Evolutionary conservation across 371 early-diverging fungal genomes (phyloP), one percentile per base, ranked within the genome.

Genomic region (Mortierella sp.): DNA sequence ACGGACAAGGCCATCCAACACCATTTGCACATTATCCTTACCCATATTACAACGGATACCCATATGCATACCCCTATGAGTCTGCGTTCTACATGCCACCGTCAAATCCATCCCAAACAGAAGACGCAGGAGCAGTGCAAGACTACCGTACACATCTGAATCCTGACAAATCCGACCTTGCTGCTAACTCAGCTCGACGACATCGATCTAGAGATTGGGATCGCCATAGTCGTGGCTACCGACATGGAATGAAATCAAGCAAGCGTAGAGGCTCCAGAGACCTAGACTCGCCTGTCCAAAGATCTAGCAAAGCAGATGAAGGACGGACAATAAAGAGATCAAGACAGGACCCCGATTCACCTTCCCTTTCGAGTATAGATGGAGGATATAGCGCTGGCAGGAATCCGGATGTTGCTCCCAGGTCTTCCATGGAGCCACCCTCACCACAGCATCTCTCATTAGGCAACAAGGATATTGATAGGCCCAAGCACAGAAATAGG

Each of bases 201-300:
- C 43, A 64, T 29, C 47, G 45, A 26, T 64, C 58, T 22, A 61
- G n/a, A 12, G 69, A 70, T 35, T 57, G 66, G 32, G 74, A 79
- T 10, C 70, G 60, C 2, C 29, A 56, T 4, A 51, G 62, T 42
- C 70, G 70, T 26, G 59, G 54, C n/a, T 43, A 62, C n/a, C 74
- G 64, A 6, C 74, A 73, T 53, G 59, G 66, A 23, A 34, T 40
- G 19, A 68, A 54, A 35, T 72, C 78, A 4, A 78, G 73, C 59
- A 78, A 72, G 32, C 72, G 78, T 9, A 58, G 78, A 29, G 43
- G 64, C 15, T 78, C 78, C 4, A 58, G 66, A n/a, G 78, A 72
- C 3, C 37, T 66, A 22, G 70, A 75, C 13, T 40, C 74, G 8
- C n/a, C 75, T 10, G 26, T 34, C 23, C 66, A 35, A 31, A 60